Base-by-base conservation (phyloP, 768 basidiomycete species). In the Rhodocollybia butyracea region DNA sequence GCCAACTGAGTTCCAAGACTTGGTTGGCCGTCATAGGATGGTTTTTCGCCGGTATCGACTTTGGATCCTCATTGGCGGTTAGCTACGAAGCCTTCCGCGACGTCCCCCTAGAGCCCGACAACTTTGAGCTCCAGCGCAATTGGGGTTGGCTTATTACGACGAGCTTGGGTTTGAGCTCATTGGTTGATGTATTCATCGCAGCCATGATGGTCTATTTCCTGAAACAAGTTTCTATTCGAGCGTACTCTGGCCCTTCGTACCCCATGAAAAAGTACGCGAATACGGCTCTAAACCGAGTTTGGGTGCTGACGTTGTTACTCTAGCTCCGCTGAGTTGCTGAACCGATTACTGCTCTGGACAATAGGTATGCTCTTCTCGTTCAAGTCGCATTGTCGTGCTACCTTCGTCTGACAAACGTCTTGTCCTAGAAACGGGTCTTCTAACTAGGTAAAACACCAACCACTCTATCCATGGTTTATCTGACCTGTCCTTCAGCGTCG, bases 71-170 rank as follows among this genome's bases (percentile, higher is more conserved):
- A 5, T 15, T 67, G 1, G 56, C 50, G 3, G 41, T 65, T 26
- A 59, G 61, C 5, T 62, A 43, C 3, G 63, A 57, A 38, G 57
- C 61, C 45, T 66, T 63, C 54, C 26, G 63, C 1, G 62, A 67
- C 34, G 60, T 68, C 13, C 60, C 64, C 1, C 58, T 45, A 30
- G 59, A 66, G 39, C 61, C 64, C 3, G 58, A 66, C 46, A 60
- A 60, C 27, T 61, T 67, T 24, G 22, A 36, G 3, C 19, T 63
- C 24, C 60, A 61, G 29, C 43, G 57, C n/a, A 58, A 36, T 12
- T 64, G 58, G 50, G 64, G 61, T 2, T 68, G 68, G 68, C 38
- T 67, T n/a, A 59, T 70, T 29, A 65, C 66, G 3, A 6, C 55
- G 6, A 43, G 61, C 3, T 51, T 68, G 24, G 57, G 31, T 5